Base-by-base conservation (phyloP, 2,329 filamentous ascomycete genomes). In the Byssothecium circinans region DNA sequence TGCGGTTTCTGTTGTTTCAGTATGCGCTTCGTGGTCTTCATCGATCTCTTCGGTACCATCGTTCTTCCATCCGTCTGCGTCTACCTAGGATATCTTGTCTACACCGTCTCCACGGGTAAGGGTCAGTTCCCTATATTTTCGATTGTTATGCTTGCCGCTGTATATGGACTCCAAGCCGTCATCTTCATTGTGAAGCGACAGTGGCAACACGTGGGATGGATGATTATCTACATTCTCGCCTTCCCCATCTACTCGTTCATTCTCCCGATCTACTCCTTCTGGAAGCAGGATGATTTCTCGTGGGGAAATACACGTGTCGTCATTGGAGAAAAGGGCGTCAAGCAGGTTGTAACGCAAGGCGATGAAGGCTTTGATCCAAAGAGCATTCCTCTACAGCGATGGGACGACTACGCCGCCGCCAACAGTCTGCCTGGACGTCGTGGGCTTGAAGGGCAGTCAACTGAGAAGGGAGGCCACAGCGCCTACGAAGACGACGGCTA, bases 251-350 rank as follows among this genome's bases (percentile, higher is more conserved):
- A 92, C 77, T 94, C 87, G 3, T 89, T 99, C 62, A 69, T 95
- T 54, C 81, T 99, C 11, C 94, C 94, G 0, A 76, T 99, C 54
- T 99, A 97, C 77, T 96, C 92, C 0, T 99, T 99, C 86, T 99
- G 94, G 94, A 95, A 96, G 74, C 91, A 96, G 72, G 94, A 99
- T 74, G 92, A 99, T 75, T 99, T 99, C 80, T 86, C 86, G 2
- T 99, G 94, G 94, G 94, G 94, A 80, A 97, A 94, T 76, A 99
- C 94, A 1, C 91, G 94, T 82, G 85, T 99, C 56, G 94, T 99
- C 58, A 88, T 97, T 57, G 92, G 91, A 50, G 94, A 99, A 72
- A 90, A 92, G 71, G 92, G 91, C 54, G 83, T 82, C 68, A 96
- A 95, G 76, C 85, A 95, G 67, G 78, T 96, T n/a, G 81, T 99